Percentiles rank a stretch among this genome's conserved stretches.
Conservation (phyloP, 495 filamentous ascomycete genomes). For the Aspergillus egyptiacus region DNA sequence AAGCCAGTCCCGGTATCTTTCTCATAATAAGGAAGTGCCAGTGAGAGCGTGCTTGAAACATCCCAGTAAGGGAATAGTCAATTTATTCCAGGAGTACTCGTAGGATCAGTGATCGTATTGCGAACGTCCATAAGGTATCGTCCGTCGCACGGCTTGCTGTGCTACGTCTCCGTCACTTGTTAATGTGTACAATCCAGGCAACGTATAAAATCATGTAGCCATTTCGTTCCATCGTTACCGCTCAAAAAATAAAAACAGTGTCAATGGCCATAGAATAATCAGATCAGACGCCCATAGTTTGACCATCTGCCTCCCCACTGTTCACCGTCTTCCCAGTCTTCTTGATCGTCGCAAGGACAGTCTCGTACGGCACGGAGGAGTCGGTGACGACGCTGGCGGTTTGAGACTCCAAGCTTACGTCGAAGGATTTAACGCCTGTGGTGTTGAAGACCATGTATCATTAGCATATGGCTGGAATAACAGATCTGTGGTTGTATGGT, state of each 20-base stretch:
- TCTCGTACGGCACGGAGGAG: constrained; percentile 61
- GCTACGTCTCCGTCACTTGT: not conserved
- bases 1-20: not conserved
- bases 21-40: not conserved
- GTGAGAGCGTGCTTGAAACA: not conserved
- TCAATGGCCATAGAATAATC: not conserved
- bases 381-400: constrained; percentile 67
- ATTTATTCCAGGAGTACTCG: too few species aligned
- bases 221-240: not conserved
- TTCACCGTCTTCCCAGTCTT: constrained; percentile 94
- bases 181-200: not conserved
- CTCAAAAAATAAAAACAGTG: not conserved
- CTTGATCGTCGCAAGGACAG: constrained; percentile 79
- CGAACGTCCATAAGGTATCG: too few species aligned
- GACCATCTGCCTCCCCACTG: constrained; percentile 57
- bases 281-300: constrained; percentile 29
- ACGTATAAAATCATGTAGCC: not conserved
- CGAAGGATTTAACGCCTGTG: constrained; percentile 77
- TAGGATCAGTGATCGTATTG: too few species aligned
- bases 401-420: constrained; percentile 80
- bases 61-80: not conserved
- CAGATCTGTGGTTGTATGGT: not conserved
- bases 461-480: not conserved
- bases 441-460: not conserved
- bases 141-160: too few species aligned